Base-by-base conservation (phyloP, 352 stramenopile species). In the Phytopythium boreale region DNA sequence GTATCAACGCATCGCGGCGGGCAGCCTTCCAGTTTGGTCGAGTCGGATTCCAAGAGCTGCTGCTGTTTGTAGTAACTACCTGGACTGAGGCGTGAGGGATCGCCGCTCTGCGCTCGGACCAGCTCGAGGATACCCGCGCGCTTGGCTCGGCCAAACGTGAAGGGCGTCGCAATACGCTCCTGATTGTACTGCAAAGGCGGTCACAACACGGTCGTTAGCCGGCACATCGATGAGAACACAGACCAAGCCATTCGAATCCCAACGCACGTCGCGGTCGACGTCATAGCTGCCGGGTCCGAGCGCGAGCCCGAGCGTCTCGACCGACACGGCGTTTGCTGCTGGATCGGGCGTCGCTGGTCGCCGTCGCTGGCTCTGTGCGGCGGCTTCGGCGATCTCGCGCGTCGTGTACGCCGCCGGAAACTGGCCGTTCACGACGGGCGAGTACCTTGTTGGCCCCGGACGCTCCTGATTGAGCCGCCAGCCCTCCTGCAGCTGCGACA, bases 261-360 rank as follows among this genome's bases (percentile, higher is more conserved):
- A 34, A 34, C 29, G 3, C 29, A 34, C 29, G 29, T 34, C 29
- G 3, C 29, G 29, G 29, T 34, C 29, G 3, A 84, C 69, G 29
- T 87, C 70, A 53, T 90, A 90, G 56, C 67, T 79, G 9, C 81
- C 81, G 20, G 79, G 77, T 6, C 81, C 81, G 5, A 90, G 69
- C 17, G 67, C 66, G 8, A 88, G 20, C 39, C 68, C 68, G 17
- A 77, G 58, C 27, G 71, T 67, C 47, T 68, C 50, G 36, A 66
- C 50, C 26, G 63, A 59, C 37, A 75, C 68, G 5, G 52, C 6
- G 15, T 41, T 19, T 24, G 43, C 26, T 58, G 17, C 34, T 53
- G 55, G 1, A 50, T 43, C 15, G 39, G 36, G 8, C 64, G 29
- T 26, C 56, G 46, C 52, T 57, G 62, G 15, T 46, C 43, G 15